These are phyloP conservation scores for Amphichorda felina DNA, from an alignment of 2,329 filamentous ascomycete species.

Conservation along the genomic window DNA sequence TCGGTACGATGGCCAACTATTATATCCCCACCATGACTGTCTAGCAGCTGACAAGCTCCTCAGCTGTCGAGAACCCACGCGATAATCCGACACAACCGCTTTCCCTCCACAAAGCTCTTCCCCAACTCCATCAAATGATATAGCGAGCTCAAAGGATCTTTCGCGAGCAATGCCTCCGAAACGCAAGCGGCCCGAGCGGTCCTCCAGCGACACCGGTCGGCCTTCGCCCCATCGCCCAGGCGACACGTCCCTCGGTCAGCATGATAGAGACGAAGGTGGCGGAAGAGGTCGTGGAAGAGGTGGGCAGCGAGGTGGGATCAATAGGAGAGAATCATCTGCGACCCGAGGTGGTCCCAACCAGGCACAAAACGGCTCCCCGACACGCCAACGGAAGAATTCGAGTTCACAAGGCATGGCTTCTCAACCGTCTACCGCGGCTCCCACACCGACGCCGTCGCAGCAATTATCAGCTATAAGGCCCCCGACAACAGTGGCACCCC, in stretches of 20 bases:
- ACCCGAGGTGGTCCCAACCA: no score
- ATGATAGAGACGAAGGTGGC: conserved; percentile 41
- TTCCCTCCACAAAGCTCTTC: neutral
- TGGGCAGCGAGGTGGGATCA: conserved; percentile 16
- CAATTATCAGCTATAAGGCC: no score
- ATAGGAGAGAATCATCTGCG: conserved; percentile 2
- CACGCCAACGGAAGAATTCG: neutral
- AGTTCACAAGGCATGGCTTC: conserved; percentile 7
- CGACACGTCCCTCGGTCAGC: conserved; percentile 41
- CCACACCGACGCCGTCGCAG: conserved; percentile 9
- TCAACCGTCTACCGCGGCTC: conserved; percentile 8
- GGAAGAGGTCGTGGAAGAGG: conserved; percentile 31
- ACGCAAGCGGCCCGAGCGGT: conserved; percentile 45
- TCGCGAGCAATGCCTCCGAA: conserved; percentile 40
- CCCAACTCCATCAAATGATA: conserved; percentile 19
- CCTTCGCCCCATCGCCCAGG: conserved; percentile 52
- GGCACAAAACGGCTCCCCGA: conserved; percentile 2
- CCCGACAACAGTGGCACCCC: conserved; percentile 7
- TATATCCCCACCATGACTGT: no score
- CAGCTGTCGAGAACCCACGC: neutral
- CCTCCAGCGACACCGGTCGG: conserved; percentile 34
- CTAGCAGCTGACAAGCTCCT: neutral
- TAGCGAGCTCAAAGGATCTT: conserved; percentile 7
- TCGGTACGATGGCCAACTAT: no score
- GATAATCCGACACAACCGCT: neutral